phyloP scores from a whole-genome alignment of 1,284 basidiomycete species.

The Clitocybe nebularis region DNA sequence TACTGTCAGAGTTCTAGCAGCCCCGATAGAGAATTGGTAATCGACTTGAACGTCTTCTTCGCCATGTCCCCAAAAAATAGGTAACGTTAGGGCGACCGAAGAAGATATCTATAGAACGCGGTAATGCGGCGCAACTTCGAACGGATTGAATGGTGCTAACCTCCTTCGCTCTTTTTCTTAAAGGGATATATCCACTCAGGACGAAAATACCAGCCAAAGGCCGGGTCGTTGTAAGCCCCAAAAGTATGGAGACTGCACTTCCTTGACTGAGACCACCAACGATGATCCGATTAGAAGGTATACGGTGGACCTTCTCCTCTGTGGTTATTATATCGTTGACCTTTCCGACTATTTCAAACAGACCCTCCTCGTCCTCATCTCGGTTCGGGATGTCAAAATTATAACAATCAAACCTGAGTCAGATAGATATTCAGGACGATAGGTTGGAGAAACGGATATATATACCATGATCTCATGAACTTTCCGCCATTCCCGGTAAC shows the following conservation, averaged over 20 bases:
- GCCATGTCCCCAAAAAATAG: constrained; percentile 23
- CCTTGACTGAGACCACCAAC: constrained; percentile 30
- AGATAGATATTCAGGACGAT: background rate
- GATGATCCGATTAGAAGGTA: constrained; percentile 23
- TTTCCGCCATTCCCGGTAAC: constrained; percentile 16
- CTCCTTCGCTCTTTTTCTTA: constrained; percentile 21
- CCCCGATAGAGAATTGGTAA: constrained; percentile 13
- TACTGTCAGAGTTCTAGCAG: constrained; percentile 15
- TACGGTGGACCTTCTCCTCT: constrained; percentile 19
- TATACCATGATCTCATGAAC: constrained; percentile 24
- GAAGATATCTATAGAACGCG: constrained; percentile 14
- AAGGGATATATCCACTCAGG: constrained; percentile 25
- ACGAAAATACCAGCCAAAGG: constrained; percentile 24
- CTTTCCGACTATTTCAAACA: constrained; percentile 15
- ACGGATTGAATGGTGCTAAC: too few species aligned
- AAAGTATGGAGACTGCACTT: constrained; percentile 23
- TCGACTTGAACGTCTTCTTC: constrained; percentile 13
- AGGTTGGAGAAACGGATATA: background rate
- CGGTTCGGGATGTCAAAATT: constrained; percentile 24
- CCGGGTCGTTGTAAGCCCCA: constrained; percentile 20
- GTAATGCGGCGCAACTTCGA: background rate
- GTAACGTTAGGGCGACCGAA: constrained; percentile 10
- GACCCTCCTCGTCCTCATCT: constrained; percentile 25
- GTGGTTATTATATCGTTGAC: constrained; percentile 22
- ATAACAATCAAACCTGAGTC: constrained; percentile 26